These are phyloP conservation scores for Fomitopsis palustris DNA, from an alignment of 1,284 basidiomycete genomes.

Conservation along the genomic window DNA sequence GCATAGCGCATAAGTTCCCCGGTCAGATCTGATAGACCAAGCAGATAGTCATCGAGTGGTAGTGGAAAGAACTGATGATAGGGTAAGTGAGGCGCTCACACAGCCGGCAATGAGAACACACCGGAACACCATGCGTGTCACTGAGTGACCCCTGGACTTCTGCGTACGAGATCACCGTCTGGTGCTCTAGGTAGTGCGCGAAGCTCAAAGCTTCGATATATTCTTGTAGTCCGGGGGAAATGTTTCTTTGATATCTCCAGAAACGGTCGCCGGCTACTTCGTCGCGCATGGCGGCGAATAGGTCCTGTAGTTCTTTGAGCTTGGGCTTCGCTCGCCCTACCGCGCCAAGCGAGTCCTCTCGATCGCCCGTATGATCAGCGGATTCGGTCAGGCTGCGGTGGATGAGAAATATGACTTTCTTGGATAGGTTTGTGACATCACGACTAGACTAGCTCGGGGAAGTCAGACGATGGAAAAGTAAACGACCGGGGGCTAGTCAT, in stretches of 20 bases:
- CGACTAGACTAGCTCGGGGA: constrained; percentile 54
- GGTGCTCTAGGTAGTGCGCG: constrained; percentile 80
- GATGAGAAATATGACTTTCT: constrained; percentile 92
- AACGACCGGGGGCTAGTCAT: constrained; percentile 2
- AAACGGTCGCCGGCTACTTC: constrained; percentile 73
- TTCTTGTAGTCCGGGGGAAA: constrained; percentile 83
- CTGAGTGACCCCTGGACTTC: constrained; percentile 67
- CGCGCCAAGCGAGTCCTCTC: constrained; percentile 36
- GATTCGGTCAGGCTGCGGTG: constrained; percentile 72
- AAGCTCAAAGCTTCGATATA: constrained; percentile 94
- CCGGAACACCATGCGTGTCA: constrained; percentile 55
- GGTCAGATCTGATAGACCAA: constrained; percentile 91
- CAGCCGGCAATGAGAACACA: constrained; percentile 33
- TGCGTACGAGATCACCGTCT: constrained; percentile 64
- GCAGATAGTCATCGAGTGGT: constrained; percentile 80
- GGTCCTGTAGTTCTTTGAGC: constrained; percentile 63
- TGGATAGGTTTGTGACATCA: constrained; percentile 90
- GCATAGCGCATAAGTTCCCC: constrained; percentile 98
- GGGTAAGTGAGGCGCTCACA: not conserved
- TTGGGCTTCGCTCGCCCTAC: constrained; percentile 61
- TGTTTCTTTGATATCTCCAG: constrained; percentile 77
- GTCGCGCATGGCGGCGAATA: constrained; percentile 60
- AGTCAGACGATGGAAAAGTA: constrained; percentile 7
- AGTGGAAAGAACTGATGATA: constrained; percentile 60
- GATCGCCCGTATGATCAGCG: constrained; percentile 28